Evolutionary conservation across 2,329 filamentous ascomycete species (phyloP).

Genomic region (Cyphellophora europaea): DNA sequence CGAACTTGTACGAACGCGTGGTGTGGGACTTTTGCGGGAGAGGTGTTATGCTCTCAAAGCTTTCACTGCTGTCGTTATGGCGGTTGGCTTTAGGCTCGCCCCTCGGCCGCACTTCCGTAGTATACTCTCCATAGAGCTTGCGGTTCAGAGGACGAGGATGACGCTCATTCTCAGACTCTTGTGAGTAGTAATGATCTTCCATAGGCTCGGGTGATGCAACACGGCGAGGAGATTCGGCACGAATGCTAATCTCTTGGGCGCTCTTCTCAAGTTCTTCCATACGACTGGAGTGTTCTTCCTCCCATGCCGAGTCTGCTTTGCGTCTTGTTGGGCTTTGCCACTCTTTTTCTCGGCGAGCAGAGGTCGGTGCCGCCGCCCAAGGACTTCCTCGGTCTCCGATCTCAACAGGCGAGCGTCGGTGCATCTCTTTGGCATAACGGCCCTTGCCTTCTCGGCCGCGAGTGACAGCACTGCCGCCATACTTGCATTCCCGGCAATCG

Average conservation of each 20-base stretch:
- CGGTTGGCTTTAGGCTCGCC: too few relatives aligned
- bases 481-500: slow-evolving; percentile 17
- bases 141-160: too few relatives aligned
- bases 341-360: slow-evolving; percentile 12
- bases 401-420: slow-evolving; percentile 4
- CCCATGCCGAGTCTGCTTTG: slow-evolving; percentile 16
- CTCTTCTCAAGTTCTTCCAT: not conserved
- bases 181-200: not conserved
- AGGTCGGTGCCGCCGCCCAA: slow-evolving; percentile 7
- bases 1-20: slow-evolving; percentile 8
- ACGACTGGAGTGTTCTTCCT: slow-evolving; percentile 13
- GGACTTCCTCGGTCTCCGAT: slow-evolving; percentile 10
- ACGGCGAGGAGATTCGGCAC: not conserved
- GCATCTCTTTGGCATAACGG: slow-evolving; percentile 13
- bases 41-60: slow-evolving; percentile 8
- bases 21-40: not conserved
- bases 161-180: not conserved
- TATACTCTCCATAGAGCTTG: too few relatives aligned
- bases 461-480: slow-evolving; percentile 11
- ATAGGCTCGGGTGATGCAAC: not conserved
- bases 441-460: slow-evolving; percentile 18
- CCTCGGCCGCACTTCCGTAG: too few relatives aligned
- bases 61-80: slow-evolving; percentile 14
- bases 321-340: slow-evolving; percentile 14
- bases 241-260: not conserved